Conservation (phyloP, 345 rosid species). For the Hevea brasiliensis region DNA sequence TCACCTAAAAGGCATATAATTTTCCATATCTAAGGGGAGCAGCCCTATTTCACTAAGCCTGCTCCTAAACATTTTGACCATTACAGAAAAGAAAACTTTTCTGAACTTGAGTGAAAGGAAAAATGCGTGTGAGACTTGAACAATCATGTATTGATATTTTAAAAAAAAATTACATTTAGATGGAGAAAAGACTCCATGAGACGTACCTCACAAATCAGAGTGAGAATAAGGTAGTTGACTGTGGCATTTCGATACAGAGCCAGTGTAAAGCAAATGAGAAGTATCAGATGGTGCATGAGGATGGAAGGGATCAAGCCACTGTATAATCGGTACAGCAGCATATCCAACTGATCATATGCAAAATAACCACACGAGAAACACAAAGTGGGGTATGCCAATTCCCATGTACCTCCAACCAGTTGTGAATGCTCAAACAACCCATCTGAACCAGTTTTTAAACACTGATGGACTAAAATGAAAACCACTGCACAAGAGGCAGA, state of each 20-base stretch:
- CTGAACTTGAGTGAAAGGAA: neutral
- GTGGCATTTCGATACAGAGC: slow-evolving; percentile 82
- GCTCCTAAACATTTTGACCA: too few species aligned
- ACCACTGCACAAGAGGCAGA: slow-evolving; percentile 52
- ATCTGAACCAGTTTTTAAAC: slow-evolving; percentile 40
- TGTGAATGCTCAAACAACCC: slow-evolving; percentile 71
- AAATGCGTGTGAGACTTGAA: neutral
- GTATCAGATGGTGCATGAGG: slow-evolving; percentile 74
- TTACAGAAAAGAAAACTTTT: neutral
- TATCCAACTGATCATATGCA: slow-evolving; percentile 93
- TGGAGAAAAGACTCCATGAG: neutral
- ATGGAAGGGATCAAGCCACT: slow-evolving; percentile 79
- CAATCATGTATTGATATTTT: neutral
- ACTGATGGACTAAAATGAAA: slow-evolving; percentile 58
- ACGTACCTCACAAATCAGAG: slow-evolving; percentile 84
- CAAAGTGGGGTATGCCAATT: slow-evolving; percentile 73
- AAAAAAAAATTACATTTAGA: neutral
- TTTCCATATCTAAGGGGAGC: neutral
- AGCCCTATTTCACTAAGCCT: neutral
- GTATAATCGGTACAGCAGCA: slow-evolving; percentile 73
- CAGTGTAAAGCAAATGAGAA: slow-evolving; percentile 83
- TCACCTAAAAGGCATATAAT: neutral
- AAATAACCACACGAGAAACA: slow-evolving; percentile 94
- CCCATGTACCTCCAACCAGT: slow-evolving; percentile 67
- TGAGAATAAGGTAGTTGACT: slow-evolving; percentile 81